A percentile compares a stretch with the other conserved stretches of the same genome.
Conservation (phyloP, 148 eudicot species). For the Cornus florida region DNA sequence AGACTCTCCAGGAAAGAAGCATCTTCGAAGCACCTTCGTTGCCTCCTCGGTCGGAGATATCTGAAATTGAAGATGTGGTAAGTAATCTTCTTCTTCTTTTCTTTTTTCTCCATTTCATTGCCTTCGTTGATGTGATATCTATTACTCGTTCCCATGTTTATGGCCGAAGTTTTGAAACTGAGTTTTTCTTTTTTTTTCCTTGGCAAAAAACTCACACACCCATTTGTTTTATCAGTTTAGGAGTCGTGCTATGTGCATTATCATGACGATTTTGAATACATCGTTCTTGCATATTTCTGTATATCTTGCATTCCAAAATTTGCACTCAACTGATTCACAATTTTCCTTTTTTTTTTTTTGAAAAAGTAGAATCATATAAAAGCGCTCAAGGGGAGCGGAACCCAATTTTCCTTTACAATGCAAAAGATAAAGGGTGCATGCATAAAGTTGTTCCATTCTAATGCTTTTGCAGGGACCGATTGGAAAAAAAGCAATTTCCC, state of each 20-base stretch:
- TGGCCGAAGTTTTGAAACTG: background rate
- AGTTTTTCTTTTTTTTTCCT: background rate
- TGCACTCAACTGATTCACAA: background rate
- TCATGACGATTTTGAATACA: background rate
- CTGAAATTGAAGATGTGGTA: constrained; percentile 92
- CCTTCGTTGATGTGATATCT: background rate
- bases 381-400: no score
- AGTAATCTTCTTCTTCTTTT: constrained; percentile 3
- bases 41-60: constrained; percentile 75
- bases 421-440: background rate
- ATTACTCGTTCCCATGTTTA: background rate
- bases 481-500: constrained; percentile 56
- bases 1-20: constrained; percentile 56
- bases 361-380: no score
- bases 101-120: background rate
- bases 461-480: constrained; percentile 56
- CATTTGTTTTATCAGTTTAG: background rate
- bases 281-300: background rate
- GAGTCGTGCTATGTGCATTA: background rate
- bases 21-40: constrained; percentile 60
- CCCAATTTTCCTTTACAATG: background rate
- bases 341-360: no score
- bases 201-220: no score
- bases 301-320: constrained; percentile 1
- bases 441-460: constrained; percentile 1